Base-by-base conservation (phyloP, 2,329 filamentous ascomycete genomes). In the Thermothelomyces thermophilus region DNA sequence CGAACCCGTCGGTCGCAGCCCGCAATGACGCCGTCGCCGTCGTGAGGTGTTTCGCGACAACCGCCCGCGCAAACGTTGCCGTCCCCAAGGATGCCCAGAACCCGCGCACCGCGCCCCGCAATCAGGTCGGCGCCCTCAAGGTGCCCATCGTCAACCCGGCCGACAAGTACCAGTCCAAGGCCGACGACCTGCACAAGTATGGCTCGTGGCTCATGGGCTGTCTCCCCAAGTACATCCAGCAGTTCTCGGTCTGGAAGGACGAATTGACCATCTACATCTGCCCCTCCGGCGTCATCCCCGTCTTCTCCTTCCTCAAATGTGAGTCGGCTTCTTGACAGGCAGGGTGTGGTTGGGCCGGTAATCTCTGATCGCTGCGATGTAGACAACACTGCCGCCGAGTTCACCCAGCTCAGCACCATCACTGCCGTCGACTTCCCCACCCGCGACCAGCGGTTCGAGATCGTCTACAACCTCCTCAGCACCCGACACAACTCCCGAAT, bases 221-320 rank as follows among this genome's bases (percentile, higher is more conserved):
- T 70, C 73, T 98, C 65, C 94, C 93, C 63, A 97, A 96, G 77
- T 96, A 95, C 72, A 82, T 98, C 63, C 94, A 98, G 75, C 93
- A 98, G 73, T 97, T 97, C 75, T 95, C 90, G 11, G 91, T 98
- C 49, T 98, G 93, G 93, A 98, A 98, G 75, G 93, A 98, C 67
- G 93, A 98, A 72, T 82, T 98, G 66, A 90, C 86, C 62, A 88
- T 96, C 68, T 91, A 94, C 71, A 93, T 97, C 64, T 77, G 88
- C 41, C 93, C 93, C 1, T 73, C 86, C 33, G 93, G 89, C 60
- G 83, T 97, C 61, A 81, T 96, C 60, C 93, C 93, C 34, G 86
- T 95, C 63, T 90, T 98, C 70, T 82, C 80, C 54, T 98, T 98
- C 75, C 78, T 98, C 63, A 97, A 97, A 74, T 81, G 80, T 82